Conservation (phyloP, 225 moss, liverwort and hornwort genomes). For the Sphagnum tenellum region DNA sequence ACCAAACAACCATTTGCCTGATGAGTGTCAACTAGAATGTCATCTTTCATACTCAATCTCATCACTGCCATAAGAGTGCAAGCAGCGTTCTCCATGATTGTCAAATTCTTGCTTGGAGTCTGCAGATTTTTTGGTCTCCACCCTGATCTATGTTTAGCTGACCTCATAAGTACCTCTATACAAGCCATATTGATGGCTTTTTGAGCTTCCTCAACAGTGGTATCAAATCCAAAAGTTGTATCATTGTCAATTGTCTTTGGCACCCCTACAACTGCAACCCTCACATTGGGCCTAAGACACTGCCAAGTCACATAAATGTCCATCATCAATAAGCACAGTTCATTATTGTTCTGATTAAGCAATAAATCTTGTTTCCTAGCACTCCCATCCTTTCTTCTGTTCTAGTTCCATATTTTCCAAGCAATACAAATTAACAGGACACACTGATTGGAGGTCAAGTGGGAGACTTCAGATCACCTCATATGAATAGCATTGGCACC, state of each 20-base stretch:
- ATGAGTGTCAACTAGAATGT: too few relatives aligned
- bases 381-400: too few relatives aligned
- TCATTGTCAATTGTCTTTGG: constrained; percentile 99
- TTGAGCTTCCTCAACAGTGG: constrained; percentile 96
- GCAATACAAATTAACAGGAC: not conserved
- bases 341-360: too few relatives aligned
- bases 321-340: too few relatives aligned
- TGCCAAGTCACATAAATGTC: constrained; percentile 11
- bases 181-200: constrained; percentile 86
- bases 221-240: constrained; percentile 96
- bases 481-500: constrained; percentile 84
- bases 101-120: not conserved
- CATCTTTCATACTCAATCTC: too few relatives aligned
- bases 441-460: not conserved
- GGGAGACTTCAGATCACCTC: constrained; percentile 32
- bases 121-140: not conserved
- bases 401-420: too few relatives aligned
- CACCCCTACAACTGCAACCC: constrained; percentile 84
- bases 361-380: too few relatives aligned
- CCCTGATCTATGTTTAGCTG: not conserved
- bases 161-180: constrained; percentile 47
- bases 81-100: too few relatives aligned
- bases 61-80: too few relatives aligned
- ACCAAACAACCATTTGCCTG: not conserved
- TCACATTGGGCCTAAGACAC: constrained; percentile 60